These are phyloP conservation scores for Hypoxylon trugodes DNA, from an alignment of 495 filamentous ascomycete genomes.

Conservation along the genomic window DNA sequence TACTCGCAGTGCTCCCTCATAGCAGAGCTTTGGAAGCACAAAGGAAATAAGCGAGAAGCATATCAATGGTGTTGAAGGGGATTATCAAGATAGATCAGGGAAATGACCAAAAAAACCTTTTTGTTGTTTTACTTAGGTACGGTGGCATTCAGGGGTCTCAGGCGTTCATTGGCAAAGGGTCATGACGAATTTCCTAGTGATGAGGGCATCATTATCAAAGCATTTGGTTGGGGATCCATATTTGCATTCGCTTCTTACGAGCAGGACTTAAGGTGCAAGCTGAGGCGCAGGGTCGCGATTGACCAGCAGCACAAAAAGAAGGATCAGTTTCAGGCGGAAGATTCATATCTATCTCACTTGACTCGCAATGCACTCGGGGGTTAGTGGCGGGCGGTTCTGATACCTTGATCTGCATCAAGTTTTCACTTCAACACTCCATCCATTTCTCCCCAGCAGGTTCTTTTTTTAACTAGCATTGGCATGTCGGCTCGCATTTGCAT, in stretches of 20 bases:
- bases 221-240: slow-evolving; percentile 34
- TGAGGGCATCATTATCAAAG: slow-evolving; percentile 31
- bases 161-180: slow-evolving; percentile 24
- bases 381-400: slow-evolving; percentile 30
- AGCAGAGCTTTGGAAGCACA: slow-evolving; percentile 22
- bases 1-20: slow-evolving; percentile 8
- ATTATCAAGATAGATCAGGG: slow-evolving; percentile 43
- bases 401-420: slow-evolving; percentile 32
- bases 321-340: slow-evolving; percentile 34
- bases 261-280: slow-evolving; percentile 39
- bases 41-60: slow-evolving; percentile 33
- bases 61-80: slow-evolving; percentile 45
- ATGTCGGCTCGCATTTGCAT: slow-evolving; percentile 43
- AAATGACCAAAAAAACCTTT: slow-evolving; percentile 43
- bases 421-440: slow-evolving; percentile 31
- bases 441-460: slow-evolving; percentile 27
- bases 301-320: slow-evolving; percentile 41
- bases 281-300: slow-evolving; percentile 40
- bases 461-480: slow-evolving; percentile 42
- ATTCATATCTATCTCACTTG: slow-evolving; percentile 19
- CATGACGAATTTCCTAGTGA: slow-evolving; percentile 37
- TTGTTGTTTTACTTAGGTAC: slow-evolving; percentile 30
- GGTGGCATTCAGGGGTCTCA: slow-evolving; percentile 27
- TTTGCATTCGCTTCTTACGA: slow-evolving; percentile 39
- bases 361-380: slow-evolving; percentile 26